Percentiles rank a stretch among this genome's conserved stretches.
Evolutionary conservation across 192 early-diverging fungal species (phyloP).

Genomic region (Funneliformis geosporum): DNA sequence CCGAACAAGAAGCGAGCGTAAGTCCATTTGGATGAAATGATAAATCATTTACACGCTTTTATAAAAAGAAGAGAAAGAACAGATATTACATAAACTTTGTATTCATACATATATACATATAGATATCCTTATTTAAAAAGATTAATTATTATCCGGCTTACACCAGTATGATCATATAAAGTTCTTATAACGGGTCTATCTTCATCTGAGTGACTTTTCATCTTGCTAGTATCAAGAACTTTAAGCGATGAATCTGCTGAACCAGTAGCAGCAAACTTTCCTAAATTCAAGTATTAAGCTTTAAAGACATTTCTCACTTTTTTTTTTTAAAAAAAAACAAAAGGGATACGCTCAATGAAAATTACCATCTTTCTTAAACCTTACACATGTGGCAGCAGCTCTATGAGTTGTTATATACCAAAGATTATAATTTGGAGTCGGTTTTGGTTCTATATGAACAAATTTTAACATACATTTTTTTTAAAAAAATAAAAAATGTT

Average conservation of each 20-base stretch:
- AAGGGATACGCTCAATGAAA: background rate
- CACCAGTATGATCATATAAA: constrained; percentile 82
- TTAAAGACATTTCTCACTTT: background rate
- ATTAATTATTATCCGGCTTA: constrained; percentile 27
- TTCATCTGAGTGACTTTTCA: constrained; percentile 68
- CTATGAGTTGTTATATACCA: constrained; percentile 82
- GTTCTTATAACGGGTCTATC: constrained; percentile 89
- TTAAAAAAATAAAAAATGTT: too few species aligned
- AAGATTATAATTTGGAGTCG: constrained; percentile 57
- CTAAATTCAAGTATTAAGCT: constrained; percentile 24
- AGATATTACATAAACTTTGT: too few species aligned
- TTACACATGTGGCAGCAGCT: constrained; percentile 64
- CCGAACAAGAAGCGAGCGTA: constrained; percentile 83
- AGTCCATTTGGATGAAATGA: constrained; percentile 92
- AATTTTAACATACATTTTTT: constrained; percentile 35
- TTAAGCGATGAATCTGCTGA: constrained; percentile 88
- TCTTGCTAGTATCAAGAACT: constrained; percentile 84
- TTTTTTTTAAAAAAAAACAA: too few species aligned
- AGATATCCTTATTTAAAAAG: background rate
- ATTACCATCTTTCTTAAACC: constrained; percentile 66
- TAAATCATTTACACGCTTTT: constrained; percentile 73
- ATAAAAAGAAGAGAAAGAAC: background rate
- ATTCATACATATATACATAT: too few species aligned
- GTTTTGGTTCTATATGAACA: constrained; percentile 39
- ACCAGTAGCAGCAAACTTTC: constrained; percentile 86